phyloP scores from a whole-genome alignment of 805 yeast genomes.

The Schwanniomyces occidentalis region DNA sequence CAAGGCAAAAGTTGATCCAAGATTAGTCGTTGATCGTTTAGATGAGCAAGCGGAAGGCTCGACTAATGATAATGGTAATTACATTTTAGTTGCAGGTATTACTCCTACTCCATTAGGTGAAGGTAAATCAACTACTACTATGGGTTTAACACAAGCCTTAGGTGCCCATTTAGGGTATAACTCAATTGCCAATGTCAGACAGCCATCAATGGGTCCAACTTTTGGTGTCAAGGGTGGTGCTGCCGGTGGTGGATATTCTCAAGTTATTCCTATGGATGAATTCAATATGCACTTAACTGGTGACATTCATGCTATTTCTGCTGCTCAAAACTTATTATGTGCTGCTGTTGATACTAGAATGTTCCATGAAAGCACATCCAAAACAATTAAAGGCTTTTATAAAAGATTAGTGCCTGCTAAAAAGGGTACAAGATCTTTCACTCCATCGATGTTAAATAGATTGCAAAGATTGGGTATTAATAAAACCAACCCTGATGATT shows the following conservation, averaged over 20 bases:
- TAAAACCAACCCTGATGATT: conserved; percentile 76
- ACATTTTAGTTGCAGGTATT: conserved; percentile 92
- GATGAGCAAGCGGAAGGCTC: conserved; percentile 68
- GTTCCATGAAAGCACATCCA: conserved; percentile 91
- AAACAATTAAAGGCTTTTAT: conserved; percentile 72
- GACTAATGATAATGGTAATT: conserved; percentile 70
- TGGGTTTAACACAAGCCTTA: conserved; percentile 94
- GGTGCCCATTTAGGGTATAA: conserved; percentile 85
- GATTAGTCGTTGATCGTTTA: conserved; percentile 40
- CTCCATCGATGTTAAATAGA: conserved; percentile 76
- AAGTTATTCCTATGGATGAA: conserved; percentile 98
- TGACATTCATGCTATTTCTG: conserved; percentile 94
- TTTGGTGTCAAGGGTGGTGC: conserved; percentile 99
- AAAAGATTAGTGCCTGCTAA: conserved; percentile 84
- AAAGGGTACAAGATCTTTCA: conserved; percentile 76
- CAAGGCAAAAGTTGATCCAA: conserved; percentile 80
- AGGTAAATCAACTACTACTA: conserved; percentile 95
- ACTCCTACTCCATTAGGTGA: conserved; percentile 98
- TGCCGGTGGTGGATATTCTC: conserved; percentile 98
- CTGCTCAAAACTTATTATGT: conserved; percentile 90
- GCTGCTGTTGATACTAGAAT: conserved; percentile 97
- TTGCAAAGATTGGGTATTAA: conserved; percentile 77
- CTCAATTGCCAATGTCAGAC: conserved; percentile 93
- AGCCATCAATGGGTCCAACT: conserved; percentile 98
- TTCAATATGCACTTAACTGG: conserved; percentile 97